These are phyloP conservation scores for Dillenia suffruticosa DNA, from an alignment of 164 flowering plant genomes.

Conservation along the genomic window DNA sequence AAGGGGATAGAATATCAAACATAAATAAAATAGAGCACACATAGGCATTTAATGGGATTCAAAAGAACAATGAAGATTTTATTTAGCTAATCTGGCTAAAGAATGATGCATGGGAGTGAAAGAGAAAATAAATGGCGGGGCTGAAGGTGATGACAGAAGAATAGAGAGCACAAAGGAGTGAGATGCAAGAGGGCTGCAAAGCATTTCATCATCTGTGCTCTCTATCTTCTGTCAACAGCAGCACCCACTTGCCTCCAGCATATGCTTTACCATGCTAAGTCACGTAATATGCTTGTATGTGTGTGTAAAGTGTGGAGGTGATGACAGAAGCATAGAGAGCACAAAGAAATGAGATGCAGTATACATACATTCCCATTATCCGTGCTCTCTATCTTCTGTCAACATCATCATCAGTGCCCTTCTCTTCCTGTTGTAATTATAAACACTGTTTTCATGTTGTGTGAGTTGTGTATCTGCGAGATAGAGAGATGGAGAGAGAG, in stretches of 20 bases:
- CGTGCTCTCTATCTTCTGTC: constrained; percentile 38
- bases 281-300: neutral
- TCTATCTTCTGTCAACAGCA: constrained; percentile 31
- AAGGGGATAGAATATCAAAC: too few species aligned
- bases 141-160: constrained; percentile 37
- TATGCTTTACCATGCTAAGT: neutral
- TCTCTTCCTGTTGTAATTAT: neutral
- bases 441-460: too few species aligned
- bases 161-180: constrained; percentile 34
- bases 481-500: too few species aligned
- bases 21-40: too few species aligned
- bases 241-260: neutral
- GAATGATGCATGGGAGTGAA: too few species aligned
- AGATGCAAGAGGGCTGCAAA: constrained; percentile 16
- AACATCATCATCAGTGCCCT: constrained; percentile 22
- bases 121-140: too few species aligned
- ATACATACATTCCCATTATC: constrained; percentile 13
- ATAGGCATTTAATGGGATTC: too few species aligned
- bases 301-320: constrained; percentile 26
- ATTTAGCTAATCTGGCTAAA: too few species aligned
- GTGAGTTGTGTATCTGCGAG: too few species aligned
- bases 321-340: constrained; percentile 79
- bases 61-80: too few species aligned
- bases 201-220: constrained; percentile 47
- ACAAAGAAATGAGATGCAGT: constrained; percentile 52